Conservation (phyloP, 2,329 filamentous ascomycete species). For the Chrysoporthe cubensis region DNA sequence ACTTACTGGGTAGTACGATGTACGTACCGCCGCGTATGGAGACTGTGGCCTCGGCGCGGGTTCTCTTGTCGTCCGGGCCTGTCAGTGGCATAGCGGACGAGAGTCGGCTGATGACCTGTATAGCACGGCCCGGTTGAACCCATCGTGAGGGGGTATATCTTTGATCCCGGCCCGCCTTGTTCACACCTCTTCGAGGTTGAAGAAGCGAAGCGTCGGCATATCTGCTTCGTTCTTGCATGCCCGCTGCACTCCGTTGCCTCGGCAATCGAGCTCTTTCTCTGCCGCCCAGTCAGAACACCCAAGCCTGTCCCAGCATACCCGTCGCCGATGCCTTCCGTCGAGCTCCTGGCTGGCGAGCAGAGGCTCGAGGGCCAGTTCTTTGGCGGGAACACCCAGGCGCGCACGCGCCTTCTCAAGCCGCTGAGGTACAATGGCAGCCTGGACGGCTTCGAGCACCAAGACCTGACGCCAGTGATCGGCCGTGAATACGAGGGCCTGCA, state of each 20-base stretch:
- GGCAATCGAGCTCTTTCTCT: not conserved
- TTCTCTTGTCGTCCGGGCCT: not conserved
- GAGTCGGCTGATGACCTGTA: not conserved
- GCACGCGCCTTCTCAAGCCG: constrained; percentile 30
- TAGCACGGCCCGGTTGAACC: not conserved
- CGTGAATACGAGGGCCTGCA: constrained; percentile 40
- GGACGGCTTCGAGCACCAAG: constrained; percentile 43
- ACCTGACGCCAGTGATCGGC: constrained; percentile 41
- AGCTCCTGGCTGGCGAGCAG: constrained; percentile 24
- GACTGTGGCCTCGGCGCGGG: not conserved
- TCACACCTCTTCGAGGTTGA: not conserved
- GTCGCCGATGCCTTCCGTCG: constrained; percentile 42
- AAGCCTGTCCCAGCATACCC: not conserved
- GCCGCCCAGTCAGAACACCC: not conserved
- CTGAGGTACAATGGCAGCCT: constrained; percentile 44
- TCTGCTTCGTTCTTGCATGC: not conserved
- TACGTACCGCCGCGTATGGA: not conserved
- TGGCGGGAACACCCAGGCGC: constrained; percentile 34
- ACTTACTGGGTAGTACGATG: not conserved
- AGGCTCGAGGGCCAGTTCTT: constrained; percentile 31
- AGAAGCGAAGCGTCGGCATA: not conserved
- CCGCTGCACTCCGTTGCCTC: not conserved
- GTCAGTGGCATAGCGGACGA: not conserved
- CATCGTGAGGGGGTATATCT: not conserved
- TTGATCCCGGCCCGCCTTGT: not conserved